Conservation (phyloP, 2,329 filamentous ascomycete species). For the Alternaria solani region DNA sequence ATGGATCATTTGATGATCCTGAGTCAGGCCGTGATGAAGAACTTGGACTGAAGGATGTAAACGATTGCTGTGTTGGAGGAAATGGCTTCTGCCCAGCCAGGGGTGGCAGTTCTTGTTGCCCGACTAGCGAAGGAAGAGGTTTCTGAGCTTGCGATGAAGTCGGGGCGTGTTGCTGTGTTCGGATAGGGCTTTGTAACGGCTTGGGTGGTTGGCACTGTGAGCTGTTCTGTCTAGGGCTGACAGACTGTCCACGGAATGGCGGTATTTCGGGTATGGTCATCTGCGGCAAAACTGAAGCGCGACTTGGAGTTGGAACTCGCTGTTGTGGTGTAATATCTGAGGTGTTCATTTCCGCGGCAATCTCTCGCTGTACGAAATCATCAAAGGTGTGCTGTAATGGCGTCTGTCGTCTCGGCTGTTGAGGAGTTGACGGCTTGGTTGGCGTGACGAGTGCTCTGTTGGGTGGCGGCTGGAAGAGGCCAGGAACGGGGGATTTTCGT, state of each 20-base stretch:
- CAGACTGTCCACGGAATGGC: slow-evolving; percentile 40
- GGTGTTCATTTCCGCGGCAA: slow-evolving; percentile 52
- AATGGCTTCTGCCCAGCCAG: slow-evolving; percentile 38
- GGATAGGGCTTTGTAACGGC: slow-evolving; percentile 31
- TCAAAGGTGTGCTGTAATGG: slow-evolving; percentile 51
- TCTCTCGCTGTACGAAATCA: slow-evolving; percentile 59
- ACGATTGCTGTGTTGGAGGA: slow-evolving; percentile 33
- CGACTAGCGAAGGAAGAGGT: slow-evolving; percentile 29
- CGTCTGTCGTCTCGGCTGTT: slow-evolving; percentile 43
- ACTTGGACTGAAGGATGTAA: slow-evolving; percentile 27
- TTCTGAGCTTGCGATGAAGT: slow-evolving; percentile 25
- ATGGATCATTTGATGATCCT: slow-evolving; percentile 40
- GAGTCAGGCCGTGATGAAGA: slow-evolving; percentile 31
- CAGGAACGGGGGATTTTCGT: slow-evolving; percentile 44
- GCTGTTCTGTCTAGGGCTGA: slow-evolving; percentile 20
- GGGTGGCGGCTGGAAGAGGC: slow-evolving; percentile 41
- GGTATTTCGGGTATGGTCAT: slow-evolving; percentile 48
- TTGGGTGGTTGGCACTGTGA: slow-evolving; percentile 27
- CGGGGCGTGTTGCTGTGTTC: slow-evolving; percentile 21
- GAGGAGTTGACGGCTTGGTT: slow-evolving; percentile 44
- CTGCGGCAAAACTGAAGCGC: slow-evolving; percentile 41
- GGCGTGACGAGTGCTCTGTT: slow-evolving; percentile 41
- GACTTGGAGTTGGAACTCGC: slow-evolving; percentile 43
- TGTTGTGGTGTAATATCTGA: slow-evolving; percentile 49
- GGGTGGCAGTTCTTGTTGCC: slow-evolving; percentile 37